Evolutionary conservation across 306 rosid species (phyloP).

Genomic region (Heteromeles arbutifolia): DNA sequence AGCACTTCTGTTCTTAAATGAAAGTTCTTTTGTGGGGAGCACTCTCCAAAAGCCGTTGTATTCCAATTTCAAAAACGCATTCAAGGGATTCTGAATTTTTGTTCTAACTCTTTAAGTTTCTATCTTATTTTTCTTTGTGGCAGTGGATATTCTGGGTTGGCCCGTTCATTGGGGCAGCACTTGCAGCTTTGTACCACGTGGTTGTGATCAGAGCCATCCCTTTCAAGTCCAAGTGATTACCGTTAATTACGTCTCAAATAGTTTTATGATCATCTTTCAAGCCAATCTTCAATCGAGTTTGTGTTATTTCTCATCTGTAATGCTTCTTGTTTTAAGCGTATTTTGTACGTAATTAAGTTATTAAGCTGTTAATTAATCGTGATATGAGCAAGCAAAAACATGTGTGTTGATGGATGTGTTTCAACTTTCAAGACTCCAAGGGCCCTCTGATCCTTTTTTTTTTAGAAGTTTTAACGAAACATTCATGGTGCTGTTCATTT

Average conservation of each 20-base stretch:
- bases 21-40: not conserved
- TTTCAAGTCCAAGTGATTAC: conserved; percentile 35
- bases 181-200: conserved; percentile 50
- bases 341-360: not conserved
- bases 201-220: conserved; percentile 61
- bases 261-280: not conserved
- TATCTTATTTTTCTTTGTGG: not conserved
- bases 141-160: conserved; percentile 72
- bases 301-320: not conserved
- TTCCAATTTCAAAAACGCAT: not conserved
- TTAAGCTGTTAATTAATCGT: not conserved
- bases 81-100: not conserved
- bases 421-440: not conserved
- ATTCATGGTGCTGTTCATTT: too few relatives aligned
- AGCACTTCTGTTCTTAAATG: not conserved
- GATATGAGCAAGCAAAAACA: not conserved
- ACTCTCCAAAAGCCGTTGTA: too few relatives aligned
- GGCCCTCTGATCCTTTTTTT: not conserved
- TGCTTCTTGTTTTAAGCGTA: not conserved
- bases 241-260: not conserved
- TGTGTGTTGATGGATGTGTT: not conserved
- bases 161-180: conserved; percentile 55
- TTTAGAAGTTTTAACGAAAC: too few relatives aligned
- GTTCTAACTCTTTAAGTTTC: not conserved
- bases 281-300: not conserved